Evolutionary conservation across 352 stramenopile species (phyloP).

Genomic region (Peronospora belbahrii): DNA sequence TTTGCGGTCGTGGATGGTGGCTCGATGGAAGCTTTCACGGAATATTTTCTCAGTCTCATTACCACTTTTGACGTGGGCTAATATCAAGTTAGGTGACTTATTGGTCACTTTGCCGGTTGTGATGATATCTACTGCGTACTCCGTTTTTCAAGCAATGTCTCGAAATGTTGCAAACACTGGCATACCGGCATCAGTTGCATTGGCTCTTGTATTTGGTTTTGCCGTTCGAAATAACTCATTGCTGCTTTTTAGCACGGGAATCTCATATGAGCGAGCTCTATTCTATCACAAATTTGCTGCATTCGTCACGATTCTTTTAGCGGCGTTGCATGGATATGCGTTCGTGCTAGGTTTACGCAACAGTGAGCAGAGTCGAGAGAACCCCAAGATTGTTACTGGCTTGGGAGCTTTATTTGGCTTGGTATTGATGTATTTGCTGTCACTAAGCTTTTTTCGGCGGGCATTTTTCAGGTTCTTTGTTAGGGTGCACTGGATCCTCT

Average conservation of each 20-base stretch:
- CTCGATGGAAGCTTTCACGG: constrained; percentile 28
- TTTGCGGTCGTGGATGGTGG: constrained; percentile 23
- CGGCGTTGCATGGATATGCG: constrained; percentile 27
- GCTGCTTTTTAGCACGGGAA: constrained; percentile 29
- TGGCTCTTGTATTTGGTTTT: constrained; percentile 37
- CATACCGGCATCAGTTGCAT: constrained; percentile 15
- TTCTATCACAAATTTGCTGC: constrained; percentile 51
- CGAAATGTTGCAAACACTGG: constrained; percentile 19
- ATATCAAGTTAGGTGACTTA: constrained; percentile 36
- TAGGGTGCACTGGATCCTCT: constrained; percentile 41
- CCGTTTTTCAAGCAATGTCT: constrained; percentile 6
- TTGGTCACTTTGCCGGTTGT: constrained; percentile 27
- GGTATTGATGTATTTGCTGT: constrained; percentile 27
- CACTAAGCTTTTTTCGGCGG: constrained; percentile 32
- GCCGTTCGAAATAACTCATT: constrained; percentile 48
- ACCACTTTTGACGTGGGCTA: constrained; percentile 23
- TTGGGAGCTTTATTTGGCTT: constrained; percentile 25
- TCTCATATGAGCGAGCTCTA: constrained; percentile 44
- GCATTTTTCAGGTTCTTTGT: constrained; percentile 52
- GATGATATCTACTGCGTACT: background rate
- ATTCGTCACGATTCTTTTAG: constrained; percentile 30
- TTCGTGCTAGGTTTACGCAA: constrained; percentile 20
- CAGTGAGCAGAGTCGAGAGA: constrained; percentile 10
- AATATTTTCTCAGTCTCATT: constrained; percentile 22
- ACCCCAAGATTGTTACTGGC: constrained; percentile 17